Conservation (phyloP, 2,329 filamentous ascomycete species). For the Capronia coronata region DNA sequence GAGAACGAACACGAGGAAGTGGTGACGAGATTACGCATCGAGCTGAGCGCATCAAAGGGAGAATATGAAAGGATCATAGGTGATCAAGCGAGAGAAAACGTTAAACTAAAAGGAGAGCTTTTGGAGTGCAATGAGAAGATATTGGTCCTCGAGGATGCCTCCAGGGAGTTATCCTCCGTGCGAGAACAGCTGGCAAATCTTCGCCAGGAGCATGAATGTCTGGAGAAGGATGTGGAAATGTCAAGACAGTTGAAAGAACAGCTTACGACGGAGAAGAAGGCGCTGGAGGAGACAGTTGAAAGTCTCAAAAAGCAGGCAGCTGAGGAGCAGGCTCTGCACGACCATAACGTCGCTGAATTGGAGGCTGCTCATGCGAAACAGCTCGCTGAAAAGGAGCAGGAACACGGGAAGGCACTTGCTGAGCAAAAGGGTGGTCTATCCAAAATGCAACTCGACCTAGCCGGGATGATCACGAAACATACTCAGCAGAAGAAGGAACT, state of each 20-base stretch:
- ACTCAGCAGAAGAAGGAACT: conserved; percentile 23
- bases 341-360: conserved; percentile 6
- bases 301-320: conserved; percentile 30
- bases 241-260: conserved; percentile 35
- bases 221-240: conserved; percentile 31
- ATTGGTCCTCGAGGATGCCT: conserved; percentile 31
- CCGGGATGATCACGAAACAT: conserved; percentile 25
- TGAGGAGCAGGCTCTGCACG: conserved; percentile 32
- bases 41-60: conserved; percentile 44
- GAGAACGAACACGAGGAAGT: conserved; percentile 44
- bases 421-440: conserved; percentile 20
- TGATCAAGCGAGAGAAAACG: conserved; percentile 26
- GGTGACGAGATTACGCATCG: conserved; percentile 45
- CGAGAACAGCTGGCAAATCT: conserved; percentile 39
- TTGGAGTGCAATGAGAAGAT: conserved; percentile 16
- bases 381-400: conserved; percentile 14
- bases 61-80: conserved; percentile 32
- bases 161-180: conserved; percentile 24
- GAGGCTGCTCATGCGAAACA: conserved; percentile 6
- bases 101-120: conserved; percentile 19
- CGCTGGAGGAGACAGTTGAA: conserved; percentile 36
- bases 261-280: conserved; percentile 35
- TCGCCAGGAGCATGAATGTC: conserved; percentile 29
- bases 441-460: conserved; percentile 25
- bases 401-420: conserved; percentile 4